These are phyloP conservation scores for Corylus heterophylla DNA, from an alignment of 306 rosid species.

Conservation along the genomic window DNA sequence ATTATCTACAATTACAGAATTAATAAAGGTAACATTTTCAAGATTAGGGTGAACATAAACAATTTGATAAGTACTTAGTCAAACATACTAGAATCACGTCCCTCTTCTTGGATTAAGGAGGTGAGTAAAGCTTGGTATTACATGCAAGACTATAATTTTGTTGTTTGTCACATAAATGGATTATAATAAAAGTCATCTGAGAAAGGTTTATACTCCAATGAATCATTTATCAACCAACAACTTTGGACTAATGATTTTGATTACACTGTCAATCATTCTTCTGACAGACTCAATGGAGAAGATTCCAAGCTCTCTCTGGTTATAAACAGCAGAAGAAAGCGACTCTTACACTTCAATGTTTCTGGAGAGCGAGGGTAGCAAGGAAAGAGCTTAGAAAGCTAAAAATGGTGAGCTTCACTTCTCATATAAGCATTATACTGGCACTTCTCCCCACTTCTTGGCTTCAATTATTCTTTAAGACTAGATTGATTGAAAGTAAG, in stretches of 20 bases:
- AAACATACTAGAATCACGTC: not conserved
- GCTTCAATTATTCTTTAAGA: conserved; percentile 3
- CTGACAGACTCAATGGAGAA: conserved; percentile 80
- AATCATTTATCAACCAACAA: not conserved
- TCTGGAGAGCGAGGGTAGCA: conserved; percentile 80
- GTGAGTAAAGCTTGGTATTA: not conserved
- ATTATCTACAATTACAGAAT: not conserved
- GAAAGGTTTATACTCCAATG: not conserved
- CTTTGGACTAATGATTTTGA: conserved; percentile 2
- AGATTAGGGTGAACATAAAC: not conserved
- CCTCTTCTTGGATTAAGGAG: not conserved
- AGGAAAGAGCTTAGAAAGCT: conserved; percentile 81
- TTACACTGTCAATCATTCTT: conserved; percentile 13
- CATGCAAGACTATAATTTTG: not conserved
- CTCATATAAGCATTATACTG: conserved; percentile 5
- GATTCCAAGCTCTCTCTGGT: conserved; percentile 50
- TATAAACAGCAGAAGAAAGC: conserved; percentile 68
- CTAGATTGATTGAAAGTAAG: conserved; percentile 16
- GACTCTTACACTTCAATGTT: conserved; percentile 68
- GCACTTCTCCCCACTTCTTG: not conserved
- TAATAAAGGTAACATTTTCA: not conserved
- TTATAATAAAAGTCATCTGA: not conserved
- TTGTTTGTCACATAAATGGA: not conserved
- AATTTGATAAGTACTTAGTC: not conserved
- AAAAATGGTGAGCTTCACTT: conserved; percentile 48